Conservation (phyloP, 768 basidiomycete species). For the Mycena sanguinolenta region DNA sequence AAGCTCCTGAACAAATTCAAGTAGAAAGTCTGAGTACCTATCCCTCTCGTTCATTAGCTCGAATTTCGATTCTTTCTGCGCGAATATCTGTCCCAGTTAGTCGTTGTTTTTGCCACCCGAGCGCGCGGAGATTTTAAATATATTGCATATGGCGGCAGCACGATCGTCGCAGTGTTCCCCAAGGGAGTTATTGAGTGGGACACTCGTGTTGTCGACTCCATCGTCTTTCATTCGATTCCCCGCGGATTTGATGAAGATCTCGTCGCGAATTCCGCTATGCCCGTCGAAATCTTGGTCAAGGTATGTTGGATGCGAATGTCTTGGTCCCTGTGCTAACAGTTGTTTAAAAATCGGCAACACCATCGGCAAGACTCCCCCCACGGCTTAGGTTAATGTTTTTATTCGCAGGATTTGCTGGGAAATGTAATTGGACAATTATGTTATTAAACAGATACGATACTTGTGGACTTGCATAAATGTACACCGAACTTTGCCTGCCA, state of each 20-base stretch:
- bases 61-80: conserved; percentile 96
- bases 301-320: too few species aligned
- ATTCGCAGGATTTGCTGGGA: too few species aligned
- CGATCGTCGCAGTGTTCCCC: too few species aligned
- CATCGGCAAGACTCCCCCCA: conserved; percentile 45
- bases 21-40: conserved; percentile 90
- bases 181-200: conserved; percentile 60
- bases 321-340: too few species aligned
- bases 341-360: conserved; percentile 49
- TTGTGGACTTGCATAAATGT: conserved; percentile 7
- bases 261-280: conserved; percentile 61
- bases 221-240: background rate
- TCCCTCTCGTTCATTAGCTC: conserved; percentile 97
- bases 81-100: too few species aligned
- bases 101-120: conserved; percentile 12
- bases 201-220: background rate
- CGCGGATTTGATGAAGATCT: conserved; percentile 74
- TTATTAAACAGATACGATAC: conserved; percentile 29
- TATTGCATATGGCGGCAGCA: conserved; percentile 86
- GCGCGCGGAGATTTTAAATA: conserved; percentile 45
- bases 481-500: conserved; percentile 9
- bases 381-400: conserved; percentile 3
- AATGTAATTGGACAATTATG: too few species aligned
- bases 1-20: background rate
- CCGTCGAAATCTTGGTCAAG: too few species aligned